Evolutionary conservation across 1,284 basidiomycete species (phyloP).

Genomic region (Cystobasidium pallidum): DNA sequence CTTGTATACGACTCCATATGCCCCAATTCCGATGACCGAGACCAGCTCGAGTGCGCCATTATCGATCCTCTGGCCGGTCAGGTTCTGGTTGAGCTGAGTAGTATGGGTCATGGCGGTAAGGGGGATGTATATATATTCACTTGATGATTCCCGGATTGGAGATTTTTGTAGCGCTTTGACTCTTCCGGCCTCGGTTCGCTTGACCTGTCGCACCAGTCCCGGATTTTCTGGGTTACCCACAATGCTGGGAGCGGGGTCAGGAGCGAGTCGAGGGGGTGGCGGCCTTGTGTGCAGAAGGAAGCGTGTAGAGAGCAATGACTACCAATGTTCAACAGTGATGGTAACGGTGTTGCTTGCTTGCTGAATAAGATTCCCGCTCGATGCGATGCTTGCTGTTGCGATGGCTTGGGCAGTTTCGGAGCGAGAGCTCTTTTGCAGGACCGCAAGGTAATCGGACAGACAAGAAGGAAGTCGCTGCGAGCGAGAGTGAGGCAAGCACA

Average conservation of each 20-base stretch:
- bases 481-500: neutral
- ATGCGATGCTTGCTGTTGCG: neutral
- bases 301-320: neutral
- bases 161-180: neutral
- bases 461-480: no score
- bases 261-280: constrained; percentile 21
- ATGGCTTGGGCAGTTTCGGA: neutral
- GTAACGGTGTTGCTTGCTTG: neutral
- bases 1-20: constrained; percentile 89
- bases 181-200: constrained; percentile 1
- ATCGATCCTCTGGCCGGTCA: constrained; percentile 58
- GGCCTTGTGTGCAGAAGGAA: neutral
- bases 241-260: constrained; percentile 1
- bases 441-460: neutral
- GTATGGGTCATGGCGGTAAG: constrained; percentile 33
- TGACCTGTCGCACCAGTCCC: neutral
- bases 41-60: constrained; percentile 72
- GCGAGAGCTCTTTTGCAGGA: neutral
- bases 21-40: constrained; percentile 87
- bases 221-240: neutral
- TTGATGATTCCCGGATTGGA: no score
- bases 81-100: constrained; percentile 52
- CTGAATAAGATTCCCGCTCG: neutral
- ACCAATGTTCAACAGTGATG: neutral
- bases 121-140: neutral